Evolutionary conservation across 179 eudicot species (phyloP).

Genomic region (Patellifolia procumbens): DNA sequence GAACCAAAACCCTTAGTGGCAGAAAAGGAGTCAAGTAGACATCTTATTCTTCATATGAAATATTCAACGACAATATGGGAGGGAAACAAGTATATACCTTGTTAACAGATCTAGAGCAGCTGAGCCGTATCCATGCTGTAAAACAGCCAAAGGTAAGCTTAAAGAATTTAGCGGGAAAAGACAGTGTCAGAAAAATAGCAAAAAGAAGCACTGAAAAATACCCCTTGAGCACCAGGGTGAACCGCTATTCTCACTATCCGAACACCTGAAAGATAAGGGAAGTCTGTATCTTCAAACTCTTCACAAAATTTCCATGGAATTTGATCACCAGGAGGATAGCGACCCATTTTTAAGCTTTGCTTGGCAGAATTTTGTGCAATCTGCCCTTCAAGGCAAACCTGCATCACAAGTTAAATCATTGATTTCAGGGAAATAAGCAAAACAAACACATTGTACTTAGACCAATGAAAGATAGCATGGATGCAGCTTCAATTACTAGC

Average conservation of each 20-base stretch:
- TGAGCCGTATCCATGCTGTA: slow-evolving; percentile 14
- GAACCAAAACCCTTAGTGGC: neutral
- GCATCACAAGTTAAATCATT: neutral
- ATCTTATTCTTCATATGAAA: too few relatives aligned
- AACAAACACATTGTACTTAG: neutral
- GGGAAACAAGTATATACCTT: neutral
- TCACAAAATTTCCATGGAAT: slow-evolving; percentile 12
- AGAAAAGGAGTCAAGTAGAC: too few relatives aligned
- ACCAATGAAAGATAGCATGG: neutral
- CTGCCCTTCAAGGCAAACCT: slow-evolving; percentile 11
- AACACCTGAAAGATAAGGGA: slow-evolving; percentile 15
- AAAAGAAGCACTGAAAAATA: neutral
- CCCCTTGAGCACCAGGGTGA: slow-evolving; percentile 12
- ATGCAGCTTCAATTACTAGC: neutral
- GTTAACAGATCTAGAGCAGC: slow-evolving; percentile 5
- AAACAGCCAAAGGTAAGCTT: neutral
- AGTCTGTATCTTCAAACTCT: slow-evolving; percentile 4
- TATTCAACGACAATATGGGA: too few relatives aligned
- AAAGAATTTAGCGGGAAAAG: neutral
- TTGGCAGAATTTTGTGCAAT: neutral
- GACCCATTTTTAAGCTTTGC: slow-evolving; percentile 7
- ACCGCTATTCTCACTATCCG: slow-evolving; percentile 4
- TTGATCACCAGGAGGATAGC: slow-evolving; percentile 12
- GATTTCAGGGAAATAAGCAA: neutral
- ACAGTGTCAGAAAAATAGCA: neutral